These are phyloP conservation scores for Ogataea haglerorum DNA, from an alignment of 805 yeast species.

Conservation along the genomic window DNA sequence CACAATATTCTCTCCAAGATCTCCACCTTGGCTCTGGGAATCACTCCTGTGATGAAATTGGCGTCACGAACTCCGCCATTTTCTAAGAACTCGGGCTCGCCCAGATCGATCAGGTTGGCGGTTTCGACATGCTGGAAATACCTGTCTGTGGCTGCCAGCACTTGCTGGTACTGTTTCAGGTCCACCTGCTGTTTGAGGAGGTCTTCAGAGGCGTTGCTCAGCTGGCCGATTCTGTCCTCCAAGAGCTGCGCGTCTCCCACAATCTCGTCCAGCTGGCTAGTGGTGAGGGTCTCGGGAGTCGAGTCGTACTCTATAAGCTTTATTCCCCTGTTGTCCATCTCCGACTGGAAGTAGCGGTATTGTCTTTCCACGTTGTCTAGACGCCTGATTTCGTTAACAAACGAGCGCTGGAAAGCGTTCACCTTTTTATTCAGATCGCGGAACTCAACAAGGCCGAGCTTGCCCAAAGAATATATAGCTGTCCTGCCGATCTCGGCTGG, in stretches of 20 bases:
- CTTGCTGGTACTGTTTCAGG: constrained; percentile 69
- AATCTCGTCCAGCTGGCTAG: constrained; percentile 64
- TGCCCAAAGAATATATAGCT: constrained; percentile 81
- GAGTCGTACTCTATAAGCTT: constrained; percentile 20
- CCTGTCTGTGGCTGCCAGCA: constrained; percentile 47
- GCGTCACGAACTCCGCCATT: constrained; percentile 38
- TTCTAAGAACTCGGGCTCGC: constrained; percentile 38
- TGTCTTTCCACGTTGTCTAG: constrained; percentile 89
- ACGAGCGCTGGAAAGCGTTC: constrained; percentile 84
- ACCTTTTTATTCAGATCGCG: constrained; percentile 84
- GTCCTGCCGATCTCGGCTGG: constrained; percentile 90
- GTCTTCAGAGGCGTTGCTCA: constrained; percentile 64
- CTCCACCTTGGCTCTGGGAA: constrained; percentile 64
- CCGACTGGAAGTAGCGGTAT: constrained; percentile 50
- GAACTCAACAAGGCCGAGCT: constrained; percentile 80
- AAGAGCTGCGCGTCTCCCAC: constrained; percentile 58
- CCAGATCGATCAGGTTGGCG: constrained; percentile 30
- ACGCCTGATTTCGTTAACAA: constrained; percentile 81
- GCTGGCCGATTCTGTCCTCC: constrained; percentile 71
- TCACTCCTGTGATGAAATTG: constrained; percentile 75
- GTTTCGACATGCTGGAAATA: constrained; percentile 36
- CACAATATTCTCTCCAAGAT: constrained; percentile 80
- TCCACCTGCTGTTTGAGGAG: constrained; percentile 61
- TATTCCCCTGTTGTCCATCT: constrained; percentile 42
- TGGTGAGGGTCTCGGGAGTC: constrained; percentile 21